Evolutionary conservation across 2,329 filamentous ascomycete genomes (phyloP), one percentile per base, ranked within the genome.

Genomic region (Helotiales sp.): DNA sequence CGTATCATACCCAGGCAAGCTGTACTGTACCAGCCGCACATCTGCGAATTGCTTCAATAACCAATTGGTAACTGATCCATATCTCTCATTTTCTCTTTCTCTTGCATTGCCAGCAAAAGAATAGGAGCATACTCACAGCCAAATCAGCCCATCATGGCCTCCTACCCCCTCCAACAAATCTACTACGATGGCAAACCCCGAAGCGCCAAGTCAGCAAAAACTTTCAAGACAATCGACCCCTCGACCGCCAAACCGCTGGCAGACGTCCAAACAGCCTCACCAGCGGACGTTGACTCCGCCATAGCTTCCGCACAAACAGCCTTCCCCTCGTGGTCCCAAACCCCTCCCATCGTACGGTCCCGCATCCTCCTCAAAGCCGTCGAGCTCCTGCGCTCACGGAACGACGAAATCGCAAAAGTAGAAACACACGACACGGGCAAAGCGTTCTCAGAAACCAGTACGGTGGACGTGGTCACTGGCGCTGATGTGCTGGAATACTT

Each of bases 361-460:
- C 88, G 91, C 65, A 90, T 96, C 72, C 87, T 97, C 10, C 90
- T 93, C 32, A 88, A 87, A 77, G 93, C 93, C 2, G 93, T 91
- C 20, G 81, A 86, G 55, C 80, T 97, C 15, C 84, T 97, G 13
- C 90, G 93, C 55, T 81, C 87, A 70, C 87, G 89, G 70, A 96
- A 96, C 78, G 91, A 96, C 75, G 88, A 89, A 65, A 89, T 97
- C 49, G 93, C 93, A 60, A 85, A 85, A 65, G 83, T 93, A 64
- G 93, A 97, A 81, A 96, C 93, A 1, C 84, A 90, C 75, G 93
- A 97, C 78, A 96, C 93, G 0, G 93, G 93, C 76, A 96, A 96
- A 79, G 88, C 93, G 7, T 95, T 86, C 79, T 91, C 90, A 3
- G 93, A 97, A 80, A 97, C 93, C 2, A 92, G 90, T 62, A 89